phyloP scores from a whole-genome alignment of 345 rosid species.

The Pugionium dolabratum region DNA sequence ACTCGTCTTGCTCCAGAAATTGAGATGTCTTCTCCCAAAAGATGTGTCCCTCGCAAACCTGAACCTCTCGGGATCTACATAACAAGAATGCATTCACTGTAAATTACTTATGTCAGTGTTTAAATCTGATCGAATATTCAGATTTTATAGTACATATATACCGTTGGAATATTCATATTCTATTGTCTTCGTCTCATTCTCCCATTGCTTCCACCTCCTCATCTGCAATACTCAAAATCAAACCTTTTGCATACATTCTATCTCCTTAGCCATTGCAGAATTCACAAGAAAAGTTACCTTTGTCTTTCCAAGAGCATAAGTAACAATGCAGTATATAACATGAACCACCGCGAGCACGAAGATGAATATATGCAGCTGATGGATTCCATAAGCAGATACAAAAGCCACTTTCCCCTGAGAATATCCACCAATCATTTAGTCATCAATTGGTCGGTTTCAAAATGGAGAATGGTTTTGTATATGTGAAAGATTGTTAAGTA shows the following conservation, averaged over 20 bases:
- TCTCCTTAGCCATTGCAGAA: background rate
- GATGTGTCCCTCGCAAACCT: constrained; percentile 93
- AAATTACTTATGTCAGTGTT: background rate
- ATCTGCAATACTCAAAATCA: constrained; percentile 49
- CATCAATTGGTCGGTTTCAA: background rate
- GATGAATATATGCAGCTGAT: constrained; percentile 92
- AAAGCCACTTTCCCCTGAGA: constrained; percentile 82
- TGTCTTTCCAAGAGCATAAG: constrained; percentile 73
- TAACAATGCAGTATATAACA: constrained; percentile 70
- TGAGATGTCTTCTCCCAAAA: constrained; percentile 85
- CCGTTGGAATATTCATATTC: constrained; percentile 79
- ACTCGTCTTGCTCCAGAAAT: constrained; percentile 69
- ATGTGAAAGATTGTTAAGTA: background rate
- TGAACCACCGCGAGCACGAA: constrained; percentile 83
- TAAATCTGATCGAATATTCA: background rate
- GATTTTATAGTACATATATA: constrained; percentile 19
- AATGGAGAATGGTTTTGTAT: background rate
- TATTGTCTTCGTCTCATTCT: constrained; percentile 71
- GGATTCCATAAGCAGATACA: constrained; percentile 80
- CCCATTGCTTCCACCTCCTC: constrained; percentile 91
- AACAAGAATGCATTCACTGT: background rate
- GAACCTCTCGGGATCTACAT: constrained; percentile 92
- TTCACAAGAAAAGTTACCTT: constrained; percentile 53
- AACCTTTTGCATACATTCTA: constrained; percentile 3
- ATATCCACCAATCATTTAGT: background rate